Evolutionary conservation across 192 early-diverging fungal genomes (phyloP), one percentile per base, ranked within the genome.

Genomic region (Coemansia sp.): DNA sequence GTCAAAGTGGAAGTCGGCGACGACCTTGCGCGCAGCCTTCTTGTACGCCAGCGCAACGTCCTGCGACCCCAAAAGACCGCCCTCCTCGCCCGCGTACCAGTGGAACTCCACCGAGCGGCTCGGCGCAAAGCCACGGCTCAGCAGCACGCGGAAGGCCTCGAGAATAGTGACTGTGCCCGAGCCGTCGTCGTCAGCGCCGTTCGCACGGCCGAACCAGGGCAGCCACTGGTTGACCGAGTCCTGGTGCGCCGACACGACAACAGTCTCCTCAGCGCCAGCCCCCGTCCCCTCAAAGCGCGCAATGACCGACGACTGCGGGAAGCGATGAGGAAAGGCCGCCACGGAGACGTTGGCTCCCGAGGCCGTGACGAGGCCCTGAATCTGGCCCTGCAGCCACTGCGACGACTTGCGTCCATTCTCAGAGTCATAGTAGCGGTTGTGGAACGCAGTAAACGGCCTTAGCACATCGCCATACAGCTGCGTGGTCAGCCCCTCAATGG

Each of bases 21-120:
- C 75, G 6, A 98, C 90, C 24, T 81, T 68, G 44, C 84, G 83
- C 2, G 67, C 73, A n/a, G 78, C 72, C 15, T 80, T 61, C 62
- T 85, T 76, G 79, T 95, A 97, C 32, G 86, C 70, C 37, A 80
- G 58, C 13, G 92, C 91, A 60, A 97, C 87, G 61, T 85, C 92
- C 84, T 95, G 94, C 30, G 90, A 92, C 15, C 97, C 95, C 62
- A 96, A 84, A 15, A 99, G 83, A 37, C 94, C 95, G 65, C 84
- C 93, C 79, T 95, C 94, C 83, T 97, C 93, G 61, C 85, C 95
- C 55, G 92, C 88, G 73, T 96, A 94, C 91, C 92, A 98, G 84
- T 97, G 95, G 86, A 97, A 97, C 71, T 97, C 95, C 38, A 99
- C 91, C n/a, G 94, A 86, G 62, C 88, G 73, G 8, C 80, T 56